Percentiles rank a stretch among this genome's conserved stretches.
phyloP scores from a whole-genome alignment of 371 early-diverging fungal genomes.

The Apophysomyces trapeziformis region DNA sequence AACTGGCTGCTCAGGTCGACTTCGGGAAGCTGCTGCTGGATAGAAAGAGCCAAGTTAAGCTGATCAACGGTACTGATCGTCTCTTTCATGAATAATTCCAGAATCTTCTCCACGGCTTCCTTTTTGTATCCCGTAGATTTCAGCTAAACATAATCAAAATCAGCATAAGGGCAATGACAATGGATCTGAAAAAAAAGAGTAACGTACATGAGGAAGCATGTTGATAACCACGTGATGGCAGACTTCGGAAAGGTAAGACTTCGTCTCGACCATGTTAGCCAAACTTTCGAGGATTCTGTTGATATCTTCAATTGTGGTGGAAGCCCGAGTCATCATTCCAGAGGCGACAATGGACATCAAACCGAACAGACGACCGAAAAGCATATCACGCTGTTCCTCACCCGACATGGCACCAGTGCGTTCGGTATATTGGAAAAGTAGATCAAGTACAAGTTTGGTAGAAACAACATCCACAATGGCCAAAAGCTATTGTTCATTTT shows the following conservation, averaged over 20 bases:
- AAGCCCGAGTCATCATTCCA: slow-evolving; percentile 71
- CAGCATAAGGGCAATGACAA: too few species aligned
- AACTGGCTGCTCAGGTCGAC: slow-evolving; percentile 41
- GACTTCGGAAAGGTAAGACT: slow-evolving; percentile 79
- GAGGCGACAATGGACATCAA: slow-evolving; percentile 80
- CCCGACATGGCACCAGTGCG: slow-evolving; percentile 58
- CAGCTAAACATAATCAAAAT: slow-evolving; percentile 22
- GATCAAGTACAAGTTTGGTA: slow-evolving; percentile 65
- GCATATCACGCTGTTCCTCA: slow-evolving; percentile 87
- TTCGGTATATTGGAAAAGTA: slow-evolving; percentile 70
- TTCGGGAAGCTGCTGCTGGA: slow-evolving; percentile 53
- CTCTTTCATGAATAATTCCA: slow-evolving; percentile 56
- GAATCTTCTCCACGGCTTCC: slow-evolving; percentile 50
- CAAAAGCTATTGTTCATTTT: slow-evolving; percentile 32
- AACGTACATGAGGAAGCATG: slow-evolving; percentile 60
- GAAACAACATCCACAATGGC: slow-evolving; percentile 50
- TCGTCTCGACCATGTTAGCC: slow-evolving; percentile 66
- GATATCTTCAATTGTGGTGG: slow-evolving; percentile 66
- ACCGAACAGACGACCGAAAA: slow-evolving; percentile 92
- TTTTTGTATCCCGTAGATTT: slow-evolving; percentile 32
- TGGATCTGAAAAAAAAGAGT: background rate
- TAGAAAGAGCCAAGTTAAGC: slow-evolving; percentile 66
- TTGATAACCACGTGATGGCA: slow-evolving; percentile 74
- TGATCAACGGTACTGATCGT: slow-evolving; percentile 72
- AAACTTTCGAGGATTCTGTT: slow-evolving; percentile 68